Evolutionary conservation across 2,329 filamentous ascomycete species (phyloP).

Genomic region (Fonsecaea pedrosoi): DNA sequence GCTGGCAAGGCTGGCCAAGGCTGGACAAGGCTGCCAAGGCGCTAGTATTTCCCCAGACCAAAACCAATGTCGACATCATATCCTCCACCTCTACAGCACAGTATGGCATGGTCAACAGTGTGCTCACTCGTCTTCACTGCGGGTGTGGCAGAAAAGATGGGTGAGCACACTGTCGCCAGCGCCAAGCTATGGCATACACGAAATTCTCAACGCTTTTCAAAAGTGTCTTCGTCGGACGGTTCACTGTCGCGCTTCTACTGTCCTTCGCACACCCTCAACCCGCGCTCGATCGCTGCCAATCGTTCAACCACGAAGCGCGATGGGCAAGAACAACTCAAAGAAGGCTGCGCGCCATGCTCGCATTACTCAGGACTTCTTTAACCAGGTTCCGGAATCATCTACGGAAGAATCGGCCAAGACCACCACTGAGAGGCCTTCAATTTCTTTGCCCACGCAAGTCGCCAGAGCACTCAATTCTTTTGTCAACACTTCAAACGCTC

Average conservation of each 20-base stretch:
- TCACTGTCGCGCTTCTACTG: conserved; percentile 3
- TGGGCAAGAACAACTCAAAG: conserved; percentile 11
- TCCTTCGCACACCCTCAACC: conserved; percentile 1
- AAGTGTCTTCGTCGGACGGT: neutral
- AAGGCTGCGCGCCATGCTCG: conserved; percentile 14
- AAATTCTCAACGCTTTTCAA: conserved; percentile 6
- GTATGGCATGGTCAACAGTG: neutral
- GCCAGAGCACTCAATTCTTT: neutral
- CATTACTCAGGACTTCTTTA: conserved; percentile 23
- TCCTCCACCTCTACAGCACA: conserved; percentile 3
- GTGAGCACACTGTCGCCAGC: conserved; percentile 13
- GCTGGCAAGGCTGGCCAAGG: neutral
- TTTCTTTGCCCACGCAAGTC: neutral
- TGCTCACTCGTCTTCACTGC: conserved; percentile 15
- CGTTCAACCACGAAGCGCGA: conserved; percentile 4
- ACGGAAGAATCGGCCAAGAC: conserved; percentile 4
- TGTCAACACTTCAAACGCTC: neutral
- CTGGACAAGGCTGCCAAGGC: conserved; percentile 10
- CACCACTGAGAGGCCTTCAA: neutral
- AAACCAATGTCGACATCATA: neutral
- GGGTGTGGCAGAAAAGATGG: conserved; percentile 6
- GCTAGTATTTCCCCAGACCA: neutral
- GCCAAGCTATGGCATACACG: conserved; percentile 11
- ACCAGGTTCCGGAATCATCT: conserved; percentile 1
- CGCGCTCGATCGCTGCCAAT: conserved; percentile 10